Evolutionary conservation across 345 rosid species (phyloP).

Genomic region (Linum trigynum): DNA sequence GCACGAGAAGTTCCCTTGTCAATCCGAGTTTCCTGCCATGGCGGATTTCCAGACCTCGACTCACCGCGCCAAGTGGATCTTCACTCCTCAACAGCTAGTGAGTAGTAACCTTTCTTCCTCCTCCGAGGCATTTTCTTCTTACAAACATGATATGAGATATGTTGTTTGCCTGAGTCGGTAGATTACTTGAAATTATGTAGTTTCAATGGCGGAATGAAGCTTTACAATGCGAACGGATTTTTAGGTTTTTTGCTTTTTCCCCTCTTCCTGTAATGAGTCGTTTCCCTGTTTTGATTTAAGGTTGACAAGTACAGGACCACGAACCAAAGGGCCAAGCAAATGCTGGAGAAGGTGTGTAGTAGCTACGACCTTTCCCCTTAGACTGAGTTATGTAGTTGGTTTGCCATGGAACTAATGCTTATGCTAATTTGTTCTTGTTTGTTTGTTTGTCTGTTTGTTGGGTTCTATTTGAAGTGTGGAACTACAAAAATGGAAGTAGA

Average conservation of each 20-base stretch:
- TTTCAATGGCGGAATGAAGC: not conserved
- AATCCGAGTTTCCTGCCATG: slow-evolving; percentile 24
- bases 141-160: not conserved
- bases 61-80: slow-evolving; percentile 86
- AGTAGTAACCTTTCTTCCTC: not conserved
- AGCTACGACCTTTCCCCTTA: not conserved
- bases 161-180: too few relatives aligned
- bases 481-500: slow-evolving; percentile 81
- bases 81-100: slow-evolving; percentile 71
- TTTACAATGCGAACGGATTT: not conserved
- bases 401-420: not conserved
- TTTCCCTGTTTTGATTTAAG: slow-evolving; percentile 24
- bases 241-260: not conserved
- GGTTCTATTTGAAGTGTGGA: slow-evolving; percentile 44
- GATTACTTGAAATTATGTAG: too few relatives aligned
- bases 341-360: slow-evolving; percentile 55
- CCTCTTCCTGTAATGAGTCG: not conserved
- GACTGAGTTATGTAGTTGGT: not conserved
- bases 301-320: slow-evolving; percentile 50
- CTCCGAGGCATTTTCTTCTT: not conserved
- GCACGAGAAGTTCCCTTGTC: too few relatives aligned
- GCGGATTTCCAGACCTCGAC: slow-evolving; percentile 88
- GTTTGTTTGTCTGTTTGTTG: slow-evolving; percentile 8
- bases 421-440: slow-evolving; percentile 3
- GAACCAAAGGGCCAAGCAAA: slow-evolving; percentile 64